Base-by-base conservation (phyloP, 208 protist genomes). In the Lotmaria passim region DNA sequence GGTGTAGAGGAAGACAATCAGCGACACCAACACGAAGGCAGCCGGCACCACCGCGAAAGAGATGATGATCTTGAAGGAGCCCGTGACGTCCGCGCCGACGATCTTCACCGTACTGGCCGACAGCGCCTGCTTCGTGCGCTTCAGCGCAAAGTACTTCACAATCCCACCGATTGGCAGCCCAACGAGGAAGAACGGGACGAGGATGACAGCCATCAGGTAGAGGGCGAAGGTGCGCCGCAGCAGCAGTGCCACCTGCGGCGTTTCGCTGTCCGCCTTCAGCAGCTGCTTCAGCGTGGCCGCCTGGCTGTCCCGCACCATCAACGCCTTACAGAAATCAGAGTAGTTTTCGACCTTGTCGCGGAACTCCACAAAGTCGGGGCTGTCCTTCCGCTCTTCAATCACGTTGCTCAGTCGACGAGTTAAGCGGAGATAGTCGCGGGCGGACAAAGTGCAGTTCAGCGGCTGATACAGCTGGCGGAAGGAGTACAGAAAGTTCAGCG, bases 401-500 rank as follows among this genome's bases (percentile, higher is more conserved):
- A 94, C 81, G 33, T 78, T 79, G 47, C 83, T 83, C 17, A 98
- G 86, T 7, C 91, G 85, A 15, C 92, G 83, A 26, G 82, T 97
- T 11, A 98, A 80, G 30, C 91, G 76, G 34, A 97, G 75, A 64
- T 97, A 95, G 71, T 97, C 90, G 10, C 70, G 73, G 7, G 83
- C 83, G 7, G 79, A 81, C 14, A 97, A 71, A 33, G 72, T 86
- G 72, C 87, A 89, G 66, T 90, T 91, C 28, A 69, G 82, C 15
- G 95, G 92, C 65, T 94, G 90, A 60, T 97, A 97, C 19, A 98
- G 80, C 63, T 96, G 83, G 11, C 96, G 90, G 71, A 96, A 91
- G 65, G 81, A 77, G 72, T 96, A 90, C 21, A 98, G 71, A 57
- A 97, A 91, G 48, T 95, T 94, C 7, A 98, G 74, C 7, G 92